phyloP scores from a whole-genome alignment of 352 stramenopile species.

The Phytopythium litorale region DNA sequence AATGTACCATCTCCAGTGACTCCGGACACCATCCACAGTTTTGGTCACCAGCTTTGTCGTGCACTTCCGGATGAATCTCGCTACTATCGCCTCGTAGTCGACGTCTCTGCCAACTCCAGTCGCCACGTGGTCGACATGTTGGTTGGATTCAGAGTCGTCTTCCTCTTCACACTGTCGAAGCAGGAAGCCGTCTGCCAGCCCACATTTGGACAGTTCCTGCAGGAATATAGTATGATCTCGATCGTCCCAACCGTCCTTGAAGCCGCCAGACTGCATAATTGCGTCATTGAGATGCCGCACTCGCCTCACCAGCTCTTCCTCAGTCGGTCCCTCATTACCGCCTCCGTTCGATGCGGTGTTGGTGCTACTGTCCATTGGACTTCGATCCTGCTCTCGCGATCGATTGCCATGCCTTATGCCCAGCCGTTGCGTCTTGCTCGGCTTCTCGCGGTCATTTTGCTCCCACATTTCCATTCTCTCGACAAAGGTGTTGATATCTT shows the following conservation, averaged over 20 bases:
- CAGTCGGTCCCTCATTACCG: constrained; percentile 10
- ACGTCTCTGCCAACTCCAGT: neutral
- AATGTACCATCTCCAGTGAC: constrained; percentile 71
- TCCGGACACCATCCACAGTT: constrained; percentile 44
- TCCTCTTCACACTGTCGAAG: constrained; percentile 16
- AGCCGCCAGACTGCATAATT: constrained; percentile 48
- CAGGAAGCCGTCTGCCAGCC: constrained; percentile 40
- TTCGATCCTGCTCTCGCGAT: neutral
- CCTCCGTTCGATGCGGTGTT: neutral
- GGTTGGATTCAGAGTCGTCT: constrained; percentile 4
- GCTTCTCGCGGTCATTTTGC: constrained; percentile 8
- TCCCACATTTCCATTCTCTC: constrained; percentile 47
- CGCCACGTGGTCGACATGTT: constrained; percentile 3
- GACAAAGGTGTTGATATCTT: constrained; percentile 38
- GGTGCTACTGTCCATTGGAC: constrained; percentile 2
- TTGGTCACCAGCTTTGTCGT: constrained; percentile 50
- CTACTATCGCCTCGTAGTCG: constrained; percentile 44
- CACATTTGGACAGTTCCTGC: constrained; percentile 34
- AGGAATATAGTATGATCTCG: constrained; percentile 49
- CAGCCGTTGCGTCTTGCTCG: neutral
- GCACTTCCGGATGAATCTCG: constrained; percentile 48
- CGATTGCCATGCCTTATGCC: neutral
- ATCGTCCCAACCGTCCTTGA: constrained; percentile 56
- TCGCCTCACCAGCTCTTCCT: constrained; percentile 34
- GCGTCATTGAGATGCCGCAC: constrained; percentile 50